Conservation (phyloP, 163 green algal genomes). For the Chlamydomonas reinhardtii region DNA sequence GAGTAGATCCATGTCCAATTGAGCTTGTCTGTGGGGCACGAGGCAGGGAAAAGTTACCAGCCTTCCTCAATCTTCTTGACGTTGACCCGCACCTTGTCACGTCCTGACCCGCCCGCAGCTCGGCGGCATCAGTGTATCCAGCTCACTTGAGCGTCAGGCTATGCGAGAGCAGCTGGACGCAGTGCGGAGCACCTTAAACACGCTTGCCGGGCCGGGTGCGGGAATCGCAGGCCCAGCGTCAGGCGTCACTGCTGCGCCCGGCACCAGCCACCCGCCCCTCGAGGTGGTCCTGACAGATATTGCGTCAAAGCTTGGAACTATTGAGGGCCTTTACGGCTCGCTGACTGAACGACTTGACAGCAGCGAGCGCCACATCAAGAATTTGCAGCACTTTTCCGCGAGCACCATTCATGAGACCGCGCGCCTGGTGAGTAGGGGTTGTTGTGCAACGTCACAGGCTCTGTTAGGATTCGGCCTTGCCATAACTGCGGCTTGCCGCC, state of each 20-base stretch:
- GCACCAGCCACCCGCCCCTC: slow-evolving; percentile 1
- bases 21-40: background rate
- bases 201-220: slow-evolving; percentile 3
- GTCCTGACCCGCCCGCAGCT: background rate
- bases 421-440: slow-evolving; percentile 26
- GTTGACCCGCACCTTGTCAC: background rate
- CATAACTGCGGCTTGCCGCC: too few species aligned
- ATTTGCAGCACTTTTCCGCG: slow-evolving; percentile 51
- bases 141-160: slow-evolving; percentile 39
- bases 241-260: background rate
- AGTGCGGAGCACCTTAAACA: slow-evolving; percentile 43
- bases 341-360: slow-evolving; percentile 34
- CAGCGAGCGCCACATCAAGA: slow-evolving; percentile 41
- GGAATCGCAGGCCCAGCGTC: too few species aligned
- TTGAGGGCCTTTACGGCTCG: slow-evolving; percentile 47
- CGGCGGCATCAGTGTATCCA: slow-evolving; percentile 24
- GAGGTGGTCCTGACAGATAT: slow-evolving; percentile 49
- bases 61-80: background rate
- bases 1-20: background rate
- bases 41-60: background rate
- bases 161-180: slow-evolving; percentile 54
- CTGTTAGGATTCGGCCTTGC: too few species aligned
- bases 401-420: slow-evolving; percentile 50
- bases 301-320: slow-evolving; percentile 29
- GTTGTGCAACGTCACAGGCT: too few species aligned